phyloP scores from a whole-genome alignment of 352 stramenopile species.

The Globisporangium rhizosaccharum region DNA sequence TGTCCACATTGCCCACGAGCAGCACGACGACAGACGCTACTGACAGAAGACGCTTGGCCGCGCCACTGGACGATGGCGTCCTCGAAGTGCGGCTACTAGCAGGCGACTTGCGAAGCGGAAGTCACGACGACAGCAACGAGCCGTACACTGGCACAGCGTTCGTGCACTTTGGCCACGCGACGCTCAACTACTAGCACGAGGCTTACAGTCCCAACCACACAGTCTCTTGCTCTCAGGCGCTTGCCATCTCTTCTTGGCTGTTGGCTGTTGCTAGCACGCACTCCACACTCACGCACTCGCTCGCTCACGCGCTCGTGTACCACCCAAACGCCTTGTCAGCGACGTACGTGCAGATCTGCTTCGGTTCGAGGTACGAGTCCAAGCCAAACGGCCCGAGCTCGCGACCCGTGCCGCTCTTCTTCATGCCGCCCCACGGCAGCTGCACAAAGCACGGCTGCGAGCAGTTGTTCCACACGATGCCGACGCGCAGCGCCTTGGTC shows the following conservation, averaged over 20 bases:
- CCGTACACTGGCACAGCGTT: constrained; percentile 8
- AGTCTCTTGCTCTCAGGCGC: too few species aligned
- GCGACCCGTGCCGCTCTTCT: constrained; percentile 78
- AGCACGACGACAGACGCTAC: too few species aligned
- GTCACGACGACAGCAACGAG: background rate
- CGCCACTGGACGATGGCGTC: constrained; percentile 7
- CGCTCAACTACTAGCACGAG: constrained; percentile 12
- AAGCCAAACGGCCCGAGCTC: constrained; percentile 62
- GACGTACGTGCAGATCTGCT: constrained; percentile 67
- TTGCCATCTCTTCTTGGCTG: too few species aligned
- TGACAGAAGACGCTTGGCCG: background rate
- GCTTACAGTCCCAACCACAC: background rate
- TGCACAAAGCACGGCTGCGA: constrained; percentile 58
- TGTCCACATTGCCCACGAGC: too few species aligned
- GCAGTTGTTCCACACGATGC: constrained; percentile 70
- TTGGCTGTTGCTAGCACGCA: background rate
- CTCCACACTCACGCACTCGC: background rate
- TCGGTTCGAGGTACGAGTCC: constrained; percentile 59
- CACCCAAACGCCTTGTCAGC: constrained; percentile 65
- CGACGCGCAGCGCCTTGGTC: constrained; percentile 42
- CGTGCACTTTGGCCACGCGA: constrained; percentile 9
- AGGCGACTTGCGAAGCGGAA: background rate
- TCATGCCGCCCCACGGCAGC: constrained; percentile 77
- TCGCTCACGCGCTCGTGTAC: constrained; percentile 23
- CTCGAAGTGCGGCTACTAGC: constrained; percentile 11